Percentiles rank a stretch among this genome's conserved stretches.
Evolutionary conservation across 768 basidiomycete genomes (phyloP).

Genomic region (Leucosporidium yakuticum): DNA sequence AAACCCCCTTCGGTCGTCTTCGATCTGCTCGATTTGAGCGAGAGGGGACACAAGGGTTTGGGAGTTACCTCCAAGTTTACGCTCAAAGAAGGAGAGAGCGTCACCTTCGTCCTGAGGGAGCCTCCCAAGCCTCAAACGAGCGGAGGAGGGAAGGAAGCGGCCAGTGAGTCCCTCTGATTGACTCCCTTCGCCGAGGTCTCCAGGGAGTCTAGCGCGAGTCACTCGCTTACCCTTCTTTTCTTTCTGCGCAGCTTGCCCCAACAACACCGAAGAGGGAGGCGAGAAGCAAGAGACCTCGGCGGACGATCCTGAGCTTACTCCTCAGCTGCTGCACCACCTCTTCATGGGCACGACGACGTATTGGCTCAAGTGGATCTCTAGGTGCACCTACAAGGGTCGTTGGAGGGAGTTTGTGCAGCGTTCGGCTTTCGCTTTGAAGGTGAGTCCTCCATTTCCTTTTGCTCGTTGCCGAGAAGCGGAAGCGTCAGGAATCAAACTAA

Average conservation of each 20-base stretch:
- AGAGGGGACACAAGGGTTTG: slow-evolving; percentile 66
- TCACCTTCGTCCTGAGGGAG: slow-evolving; percentile 80
- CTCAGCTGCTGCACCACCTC: slow-evolving; percentile 34
- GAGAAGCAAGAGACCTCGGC: slow-evolving; percentile 8
- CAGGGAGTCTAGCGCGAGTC: neutral
- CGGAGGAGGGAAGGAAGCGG: slow-evolving; percentile 6
- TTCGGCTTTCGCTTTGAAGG: slow-evolving; percentile 86
- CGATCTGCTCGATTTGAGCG: slow-evolving; percentile 53
- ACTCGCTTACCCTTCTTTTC: too few species aligned
- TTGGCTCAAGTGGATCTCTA: slow-evolving; percentile 85
- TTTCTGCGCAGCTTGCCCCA: slow-evolving; percentile 6
- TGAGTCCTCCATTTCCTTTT: slow-evolving; percentile 42
- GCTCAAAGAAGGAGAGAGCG: slow-evolving; percentile 74
- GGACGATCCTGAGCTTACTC: slow-evolving; percentile 11
- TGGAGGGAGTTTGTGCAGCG: slow-evolving; percentile 95
- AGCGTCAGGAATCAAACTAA: neutral
- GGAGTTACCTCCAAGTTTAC: slow-evolving; percentile 57
- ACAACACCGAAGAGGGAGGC: slow-evolving; percentile 7
- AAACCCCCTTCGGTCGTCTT: slow-evolving; percentile 55
- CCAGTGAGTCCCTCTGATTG: neutral
- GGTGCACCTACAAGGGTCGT: slow-evolving; percentile 79
- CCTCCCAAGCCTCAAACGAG: slow-evolving; percentile 47
- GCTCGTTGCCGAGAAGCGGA: too few species aligned
- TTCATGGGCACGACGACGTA: slow-evolving; percentile 64
- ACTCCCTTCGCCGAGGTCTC: neutral